Conservation (phyloP, 225 moss, liverwort and hornwort species). For the Thuidium tamariscinum region DNA sequence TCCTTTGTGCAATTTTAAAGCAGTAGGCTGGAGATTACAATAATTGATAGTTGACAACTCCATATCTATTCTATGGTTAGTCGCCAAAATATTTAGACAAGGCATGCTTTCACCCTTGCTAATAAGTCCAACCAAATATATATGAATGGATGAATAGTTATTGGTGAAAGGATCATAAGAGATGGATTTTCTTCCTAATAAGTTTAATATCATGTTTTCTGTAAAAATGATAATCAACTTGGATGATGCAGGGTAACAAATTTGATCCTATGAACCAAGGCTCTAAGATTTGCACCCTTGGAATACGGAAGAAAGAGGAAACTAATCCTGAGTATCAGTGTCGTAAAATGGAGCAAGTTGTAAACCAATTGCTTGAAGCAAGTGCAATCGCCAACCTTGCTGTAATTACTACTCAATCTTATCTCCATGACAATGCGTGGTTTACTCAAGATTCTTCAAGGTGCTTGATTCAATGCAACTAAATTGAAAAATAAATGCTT, state of each 20-base stretch:
- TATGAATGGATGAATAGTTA: background rate
- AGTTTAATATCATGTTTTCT: background rate
- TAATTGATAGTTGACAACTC: background rate
- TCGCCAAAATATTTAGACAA: background rate
- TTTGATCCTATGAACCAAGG: slow-evolving; percentile 76
- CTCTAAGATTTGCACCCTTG: slow-evolving; percentile 8
- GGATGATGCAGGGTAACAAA: slow-evolving; percentile 41
- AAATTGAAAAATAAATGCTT: background rate
- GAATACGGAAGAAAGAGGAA: slow-evolving; percentile 45
- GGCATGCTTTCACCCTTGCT: background rate
- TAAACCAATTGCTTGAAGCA: slow-evolving; percentile 74
- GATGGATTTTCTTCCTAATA: background rate
- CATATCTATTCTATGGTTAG: background rate
- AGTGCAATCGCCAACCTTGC: slow-evolving; percentile 59
- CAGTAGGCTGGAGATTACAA: background rate
- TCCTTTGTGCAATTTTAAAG: background rate
- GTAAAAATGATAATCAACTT: background rate
- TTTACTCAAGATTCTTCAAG: background rate
- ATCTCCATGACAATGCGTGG: background rate
- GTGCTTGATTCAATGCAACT: background rate
- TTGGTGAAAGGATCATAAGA: background rate
- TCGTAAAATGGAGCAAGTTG: slow-evolving; percentile 56
- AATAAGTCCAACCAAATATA: background rate
- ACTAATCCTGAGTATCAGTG: slow-evolving; percentile 52
- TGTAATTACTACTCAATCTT: slow-evolving; percentile 35